Base-by-base conservation (phyloP, 2,329 filamentous ascomycete species). In the Achaetomium macrosporum region DNA sequence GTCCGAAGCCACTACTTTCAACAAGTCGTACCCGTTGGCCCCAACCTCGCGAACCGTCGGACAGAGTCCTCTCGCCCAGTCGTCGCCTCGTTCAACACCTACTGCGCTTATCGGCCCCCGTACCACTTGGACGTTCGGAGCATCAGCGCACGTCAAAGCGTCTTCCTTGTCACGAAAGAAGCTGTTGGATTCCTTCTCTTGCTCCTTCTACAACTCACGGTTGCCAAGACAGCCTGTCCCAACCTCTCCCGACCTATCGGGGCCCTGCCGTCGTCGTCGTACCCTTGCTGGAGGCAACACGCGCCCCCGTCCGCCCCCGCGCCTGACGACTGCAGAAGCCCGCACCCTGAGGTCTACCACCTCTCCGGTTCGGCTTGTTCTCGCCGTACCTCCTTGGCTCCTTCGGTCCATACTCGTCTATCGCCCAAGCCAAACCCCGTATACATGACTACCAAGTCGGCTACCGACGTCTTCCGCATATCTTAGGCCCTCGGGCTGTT, bases 361-460 rank as follows among this genome's bases (percentile, higher is more conserved):
- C 43, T 6, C 25, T 45, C 45, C 40, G 40, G 44, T 33, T 51
- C 50, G 51, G 44, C 48, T 52, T 48, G 56, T 53, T 58, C 56
- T 59, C 49, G 55, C 51, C 51, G 29, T 25, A 35, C 12, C 39
- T 37, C 25, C 30, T 25, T 13, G 29, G n/a, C n/a, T n/a, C n/a
- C n/a, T n/a, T n/a, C n/a, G n/a, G n/a, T 33, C 52, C 19, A 33
- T 2, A n/a, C 42, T 29, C 30, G 45, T 46, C n/a, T 47, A 48
- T 35, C 56, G 51, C 53, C 51, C 50, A 45, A 57, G 51, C 49
- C 47, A 12, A 9, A 11, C 33, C 35, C 57, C 42, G 56, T 59
- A 61, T 66, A 66, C 65, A 68, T 68, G 64, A 63, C 64, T 61
- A 60, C 61, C 56, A 58, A 48, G 54, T 59, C 60, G 41, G 54